Evolutionary conservation across 106 monocot species (phyloP), one percentile per base, ranked within the genome.

Genomic region (Dendrobium huoshanense): DNA sequence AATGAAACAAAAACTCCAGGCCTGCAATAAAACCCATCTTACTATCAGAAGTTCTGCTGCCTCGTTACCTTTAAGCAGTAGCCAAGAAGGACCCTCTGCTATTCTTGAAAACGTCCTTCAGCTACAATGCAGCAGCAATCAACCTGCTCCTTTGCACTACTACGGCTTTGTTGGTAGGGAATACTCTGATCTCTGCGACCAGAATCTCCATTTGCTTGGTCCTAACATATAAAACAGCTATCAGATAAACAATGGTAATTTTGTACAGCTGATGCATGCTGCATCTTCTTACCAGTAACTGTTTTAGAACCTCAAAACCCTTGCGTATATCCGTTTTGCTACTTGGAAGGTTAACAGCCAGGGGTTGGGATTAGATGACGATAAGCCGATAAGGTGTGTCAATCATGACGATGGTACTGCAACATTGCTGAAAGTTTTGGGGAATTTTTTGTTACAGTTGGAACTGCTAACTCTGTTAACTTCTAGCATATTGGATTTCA

Each of bases 51-150:
- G 31, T 24, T 8, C 74, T 11, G 19, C 55, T 4, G 15, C 40
- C 37, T 49, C 80, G 0, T 56, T 76, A 33, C 15, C 83, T 3
- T 72, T 20, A 0, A 78, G 7, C 65, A 40, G 11, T 27, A 37
- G 1, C 7, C 31, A 31, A 31, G 15, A 55, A 31, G 13, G 15
- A 13, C 61, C 84, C 0, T 15, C 78, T 16, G 5, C 68, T 48
- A 48, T 87, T 59, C 49, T 87, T 17, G 82, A 74, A 11, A 87
- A 81, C 48, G 75, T 87, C 27, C 45, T 87, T 22, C 87, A 90
- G 70, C 65, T 87, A 20, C 77, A 72, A 15, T 24, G 47, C 20
- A 33, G 48, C 33, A 49, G 80, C 51, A 41, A 17, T 29, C 73
- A 79, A 1, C 31, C 85, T 16, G 79, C 67, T 45, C 79, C 78